Evolutionary conservation across 2,329 filamentous ascomycete genomes (phyloP).

Genomic region (Penicillium crustosum): DNA sequence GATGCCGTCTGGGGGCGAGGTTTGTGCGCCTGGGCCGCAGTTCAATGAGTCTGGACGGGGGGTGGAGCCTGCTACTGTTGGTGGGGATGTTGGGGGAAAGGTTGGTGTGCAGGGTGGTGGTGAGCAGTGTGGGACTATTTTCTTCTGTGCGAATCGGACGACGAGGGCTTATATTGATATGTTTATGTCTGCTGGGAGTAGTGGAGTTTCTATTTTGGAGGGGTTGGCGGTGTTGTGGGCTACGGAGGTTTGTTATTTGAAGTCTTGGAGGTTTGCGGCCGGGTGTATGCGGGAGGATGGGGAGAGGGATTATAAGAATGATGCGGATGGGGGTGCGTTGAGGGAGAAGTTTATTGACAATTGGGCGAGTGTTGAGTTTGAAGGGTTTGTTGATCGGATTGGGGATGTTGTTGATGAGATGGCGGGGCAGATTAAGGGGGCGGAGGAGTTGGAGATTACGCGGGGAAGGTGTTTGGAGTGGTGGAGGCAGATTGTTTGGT

Average conservation of each 20-base stretch:
- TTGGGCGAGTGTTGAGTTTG: constrained; percentile 65
- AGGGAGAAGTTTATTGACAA: constrained; percentile 66
- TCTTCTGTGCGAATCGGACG: constrained; percentile 44
- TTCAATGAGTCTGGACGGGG: background rate
- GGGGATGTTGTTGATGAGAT: constrained; percentile 57
- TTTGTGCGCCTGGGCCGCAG: constrained; percentile 11
- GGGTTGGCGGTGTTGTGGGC: constrained; percentile 73
- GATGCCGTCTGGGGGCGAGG: constrained; percentile 16
- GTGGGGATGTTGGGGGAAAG: background rate
- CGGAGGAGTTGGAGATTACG: constrained; percentile 38
- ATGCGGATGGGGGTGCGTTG: constrained; percentile 65
- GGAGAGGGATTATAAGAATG: constrained; percentile 33
- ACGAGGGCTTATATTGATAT: constrained; percentile 59
- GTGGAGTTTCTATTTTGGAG: constrained; percentile 59
- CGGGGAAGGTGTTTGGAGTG: constrained; percentile 51
- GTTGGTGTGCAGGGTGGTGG: background rate
- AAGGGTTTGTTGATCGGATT: constrained; percentile 57
- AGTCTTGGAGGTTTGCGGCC: constrained; percentile 55
- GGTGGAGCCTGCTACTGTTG: background rate
- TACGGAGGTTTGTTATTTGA: constrained; percentile 66
- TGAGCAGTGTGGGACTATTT: constrained; percentile 19
- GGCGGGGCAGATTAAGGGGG: constrained; percentile 44
- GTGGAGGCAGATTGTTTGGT: constrained; percentile 50
- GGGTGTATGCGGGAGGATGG: constrained; percentile 33
- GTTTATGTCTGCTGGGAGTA: constrained; percentile 57